Evolutionary conservation across 2,329 filamentous ascomycete species (phyloP).

Genomic region (Eutypella sp.): DNA sequence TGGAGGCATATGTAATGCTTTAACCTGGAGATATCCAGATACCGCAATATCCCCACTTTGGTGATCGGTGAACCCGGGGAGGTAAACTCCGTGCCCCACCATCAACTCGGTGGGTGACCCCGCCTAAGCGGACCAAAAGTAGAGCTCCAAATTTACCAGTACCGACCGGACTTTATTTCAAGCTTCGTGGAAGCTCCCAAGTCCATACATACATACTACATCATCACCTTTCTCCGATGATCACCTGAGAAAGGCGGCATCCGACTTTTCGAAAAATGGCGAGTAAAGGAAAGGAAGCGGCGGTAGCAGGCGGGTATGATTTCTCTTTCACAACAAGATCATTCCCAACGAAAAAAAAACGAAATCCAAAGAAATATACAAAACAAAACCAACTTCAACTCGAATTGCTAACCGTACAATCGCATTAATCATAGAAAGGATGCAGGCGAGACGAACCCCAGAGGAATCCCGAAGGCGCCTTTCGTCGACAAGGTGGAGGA

Average conservation of each 20-base stretch:
- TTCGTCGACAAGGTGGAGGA: constrained; percentile 88
- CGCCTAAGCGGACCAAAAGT: constrained; percentile 12
- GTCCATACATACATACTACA: not conserved
- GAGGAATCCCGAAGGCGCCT: constrained; percentile 77
- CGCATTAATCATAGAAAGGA: constrained; percentile 35
- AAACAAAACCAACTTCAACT: too few relatives aligned
- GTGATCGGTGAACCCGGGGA: not conserved
- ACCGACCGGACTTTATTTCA: too few relatives aligned
- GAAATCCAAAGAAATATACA: too few relatives aligned
- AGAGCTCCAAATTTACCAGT: too few relatives aligned
- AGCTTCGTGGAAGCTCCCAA: not conserved
- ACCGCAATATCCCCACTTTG: too few relatives aligned
- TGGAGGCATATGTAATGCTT: not conserved
- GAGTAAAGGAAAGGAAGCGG: constrained; percentile 19
- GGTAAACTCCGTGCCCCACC: constrained; percentile 7
- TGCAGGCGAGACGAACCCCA: constrained; percentile 63
- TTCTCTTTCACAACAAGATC: too few relatives aligned
- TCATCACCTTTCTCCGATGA: not conserved
- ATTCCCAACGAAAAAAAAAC: too few relatives aligned
- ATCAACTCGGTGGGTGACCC: constrained; percentile 15
- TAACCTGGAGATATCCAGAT: too few relatives aligned
- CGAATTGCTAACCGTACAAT: constrained; percentile 4
- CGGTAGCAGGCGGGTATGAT: constrained; percentile 12
- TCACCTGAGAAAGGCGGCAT: constrained; percentile 4
- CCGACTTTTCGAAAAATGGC: constrained; percentile 18